These are phyloP conservation scores for Globisporangium polare DNA, from an alignment of 352 stramenopile genomes.

Conservation along the genomic window DNA sequence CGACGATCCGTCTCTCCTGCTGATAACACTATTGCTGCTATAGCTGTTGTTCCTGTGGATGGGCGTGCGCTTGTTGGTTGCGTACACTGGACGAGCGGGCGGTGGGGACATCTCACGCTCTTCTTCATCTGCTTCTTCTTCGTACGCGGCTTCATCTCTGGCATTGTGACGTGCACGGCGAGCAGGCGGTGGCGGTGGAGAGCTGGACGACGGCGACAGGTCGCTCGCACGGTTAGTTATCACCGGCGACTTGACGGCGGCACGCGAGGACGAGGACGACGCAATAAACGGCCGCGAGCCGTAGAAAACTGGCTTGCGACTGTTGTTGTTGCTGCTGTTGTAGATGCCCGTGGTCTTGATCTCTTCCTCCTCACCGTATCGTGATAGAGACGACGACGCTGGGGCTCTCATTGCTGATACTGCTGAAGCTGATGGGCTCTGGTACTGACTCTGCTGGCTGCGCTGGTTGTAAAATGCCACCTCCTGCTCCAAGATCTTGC, in stretches of 20 bases:
- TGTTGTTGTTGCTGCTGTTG: background rate
- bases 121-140: background rate
- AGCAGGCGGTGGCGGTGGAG: background rate
- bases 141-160: background rate
- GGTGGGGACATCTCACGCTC: background rate
- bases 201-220: background rate
- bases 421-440: background rate
- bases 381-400: background rate
- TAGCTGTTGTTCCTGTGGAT: background rate
- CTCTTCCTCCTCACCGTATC: background rate
- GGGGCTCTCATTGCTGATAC: background rate
- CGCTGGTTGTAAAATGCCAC: slow-evolving; percentile 19
- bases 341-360: background rate
- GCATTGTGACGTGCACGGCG: background rate
- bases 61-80: background rate
- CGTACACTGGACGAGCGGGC: background rate
- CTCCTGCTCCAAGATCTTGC: slow-evolving; percentile 16
- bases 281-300: background rate
- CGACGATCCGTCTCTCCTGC: background rate
- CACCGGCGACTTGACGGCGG: background rate
- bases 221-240: background rate
- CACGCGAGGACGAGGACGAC: background rate
- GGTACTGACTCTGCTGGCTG: background rate
- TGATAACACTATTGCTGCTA: background rate
- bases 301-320: slow-evolving; percentile 3